Evolutionary conservation across 2,329 filamentous ascomycete genomes (phyloP), one percentile per base, ranked within the genome.

Genomic region (Phialophora chinensis): DNA sequence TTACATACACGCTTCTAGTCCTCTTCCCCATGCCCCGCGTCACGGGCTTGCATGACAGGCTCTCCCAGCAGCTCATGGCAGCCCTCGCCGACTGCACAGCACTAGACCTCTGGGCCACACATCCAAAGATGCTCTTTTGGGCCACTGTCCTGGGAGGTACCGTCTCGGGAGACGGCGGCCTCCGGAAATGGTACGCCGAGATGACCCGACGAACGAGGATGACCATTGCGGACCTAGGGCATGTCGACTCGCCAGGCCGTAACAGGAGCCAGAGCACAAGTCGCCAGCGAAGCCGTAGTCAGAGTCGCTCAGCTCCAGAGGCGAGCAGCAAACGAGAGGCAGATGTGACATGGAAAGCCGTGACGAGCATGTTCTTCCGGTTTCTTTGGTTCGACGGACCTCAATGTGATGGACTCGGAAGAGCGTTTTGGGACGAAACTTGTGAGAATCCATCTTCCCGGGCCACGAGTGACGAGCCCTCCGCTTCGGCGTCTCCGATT

Each of bases 21-120:
- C 69, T 79, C 54, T 79, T 79, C 66, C 79, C 78, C 10, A 71
- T 80, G 0, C 78, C 78, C 2, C 73, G 73, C 4, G 75, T 76
- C 35, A 77, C 75, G 25, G 74, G 75, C 0, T 77, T 78, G 0
- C 74, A 79, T 5, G 61, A 65, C 1, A 66, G 63, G 17, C 70
- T 80, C 2, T 72, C 75, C 1, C 62, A 63, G 4, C 67, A 73
- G 47, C 65, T 79, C 6, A 72, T 73, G n/a, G 59, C 64, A 2
- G 63, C 73, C 7, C 69, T 80, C 6, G 53, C 71, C 8, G 63
- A 72, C 23, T 69, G 73, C 3, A 68, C 66, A 6, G 58, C 72
- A 0, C 62, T 69, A 0, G 58, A 58, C 2, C 59, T 75, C 8
- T 79, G 77, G 77, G 61, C 69, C 1, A 68, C 70, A 1, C 66